Evolutionary conservation across 257 asterid genomes (phyloP).

Genomic region (Mitragyna speciosa): DNA sequence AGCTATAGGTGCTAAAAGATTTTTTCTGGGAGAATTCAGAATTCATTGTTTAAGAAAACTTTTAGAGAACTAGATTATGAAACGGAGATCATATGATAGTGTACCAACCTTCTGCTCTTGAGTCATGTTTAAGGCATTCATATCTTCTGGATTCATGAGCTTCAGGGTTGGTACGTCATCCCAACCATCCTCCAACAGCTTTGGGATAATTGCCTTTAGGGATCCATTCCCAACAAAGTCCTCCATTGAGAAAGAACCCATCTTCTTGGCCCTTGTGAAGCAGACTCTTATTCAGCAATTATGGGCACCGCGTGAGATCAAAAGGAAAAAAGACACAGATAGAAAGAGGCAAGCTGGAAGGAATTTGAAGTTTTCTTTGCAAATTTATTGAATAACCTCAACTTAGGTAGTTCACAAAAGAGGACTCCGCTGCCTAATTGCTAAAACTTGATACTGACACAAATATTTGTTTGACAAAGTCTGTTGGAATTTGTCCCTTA

Average conservation of each 20-base stretch:
- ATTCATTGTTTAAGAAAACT: background rate
- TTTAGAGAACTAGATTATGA: background rate
- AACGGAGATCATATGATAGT: conserved; percentile 12
- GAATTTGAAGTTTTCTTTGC: background rate
- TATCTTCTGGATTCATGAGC: conserved; percentile 68
- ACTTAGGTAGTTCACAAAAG: background rate
- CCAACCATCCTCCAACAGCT: conserved; percentile 81
- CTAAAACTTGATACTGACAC: background rate
- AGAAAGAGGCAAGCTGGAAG: background rate
- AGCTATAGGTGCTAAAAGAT: background rate
- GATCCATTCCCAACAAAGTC: conserved; percentile 76
- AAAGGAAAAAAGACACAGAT: background rate
- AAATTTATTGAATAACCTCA: background rate
- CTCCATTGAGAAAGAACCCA: conserved; percentile 81
- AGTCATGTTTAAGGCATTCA: conserved; percentile 62
- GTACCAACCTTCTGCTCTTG: conserved; percentile 66
- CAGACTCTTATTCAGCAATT: background rate
- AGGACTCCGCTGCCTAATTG: background rate
- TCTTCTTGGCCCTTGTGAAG: conserved; percentile 24
- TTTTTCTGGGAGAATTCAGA: background rate
- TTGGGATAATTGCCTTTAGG: conserved; percentile 51
- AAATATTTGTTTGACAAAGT: background rate
- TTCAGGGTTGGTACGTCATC: conserved; percentile 88
- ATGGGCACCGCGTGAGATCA: background rate
- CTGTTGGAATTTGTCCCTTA: background rate